Evolutionary conservation across 176 grass and related monocot genomes (phyloP).

Genomic region (Chloris gayana): DNA sequence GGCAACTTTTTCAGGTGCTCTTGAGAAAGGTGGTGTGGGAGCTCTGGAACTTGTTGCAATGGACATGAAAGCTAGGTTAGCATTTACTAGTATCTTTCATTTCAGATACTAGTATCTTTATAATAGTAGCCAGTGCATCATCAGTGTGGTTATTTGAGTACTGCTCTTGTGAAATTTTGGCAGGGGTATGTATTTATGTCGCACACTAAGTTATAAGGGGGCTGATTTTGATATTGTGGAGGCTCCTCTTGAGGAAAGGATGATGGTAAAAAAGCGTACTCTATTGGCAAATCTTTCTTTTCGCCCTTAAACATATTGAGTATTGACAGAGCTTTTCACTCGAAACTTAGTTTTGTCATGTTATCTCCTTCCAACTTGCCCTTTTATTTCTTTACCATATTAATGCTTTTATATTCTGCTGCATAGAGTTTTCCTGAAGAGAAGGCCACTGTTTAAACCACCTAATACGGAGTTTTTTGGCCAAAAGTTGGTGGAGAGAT

Average conservation of each 20-base stretch:
- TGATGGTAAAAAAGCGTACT: constrained; percentile 82
- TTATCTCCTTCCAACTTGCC: neutral
- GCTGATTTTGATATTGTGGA: constrained; percentile 95
- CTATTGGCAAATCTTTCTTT: neutral
- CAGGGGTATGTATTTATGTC: constrained; percentile 99
- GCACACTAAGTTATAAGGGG: constrained; percentile 94
- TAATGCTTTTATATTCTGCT: constrained; percentile 10
- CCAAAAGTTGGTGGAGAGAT: neutral
- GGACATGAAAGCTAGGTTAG: constrained; percentile 99
- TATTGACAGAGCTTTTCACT: constrained; percentile 10
- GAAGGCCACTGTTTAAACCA: neutral
- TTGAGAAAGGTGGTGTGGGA: constrained; percentile 99
- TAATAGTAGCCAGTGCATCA: constrained; percentile 19
- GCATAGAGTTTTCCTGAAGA: constrained; percentile 18
- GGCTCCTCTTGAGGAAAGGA: constrained; percentile 85
- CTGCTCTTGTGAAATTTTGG: constrained; percentile 36
- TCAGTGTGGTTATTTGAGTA: constrained; percentile 31
- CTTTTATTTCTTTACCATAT: constrained; percentile 27
- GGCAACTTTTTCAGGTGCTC: constrained; percentile 66
- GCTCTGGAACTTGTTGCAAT: constrained; percentile 99
- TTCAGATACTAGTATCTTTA: constrained; percentile 3
- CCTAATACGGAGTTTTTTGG: constrained; percentile 4
- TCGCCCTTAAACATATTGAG: neutral
- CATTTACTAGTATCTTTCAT: constrained; percentile 20
- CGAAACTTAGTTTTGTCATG: constrained; percentile 1